phyloP scores from a whole-genome alignment of 495 filamentous ascomycete species.

The Copromyces sp. region DNA sequence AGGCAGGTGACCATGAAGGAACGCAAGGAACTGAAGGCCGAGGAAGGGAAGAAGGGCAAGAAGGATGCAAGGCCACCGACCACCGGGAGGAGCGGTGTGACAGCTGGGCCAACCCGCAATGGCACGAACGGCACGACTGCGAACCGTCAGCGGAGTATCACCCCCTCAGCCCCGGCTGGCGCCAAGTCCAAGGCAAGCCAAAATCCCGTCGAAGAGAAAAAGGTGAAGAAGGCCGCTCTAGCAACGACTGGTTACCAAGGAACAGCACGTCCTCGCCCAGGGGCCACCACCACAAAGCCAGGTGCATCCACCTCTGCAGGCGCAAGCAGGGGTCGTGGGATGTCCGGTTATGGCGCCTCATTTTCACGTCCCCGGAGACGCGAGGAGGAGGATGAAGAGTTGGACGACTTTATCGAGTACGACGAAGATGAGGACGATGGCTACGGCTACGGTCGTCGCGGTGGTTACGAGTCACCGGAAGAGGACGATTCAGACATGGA shows the following conservation, averaged over 20 bases:
- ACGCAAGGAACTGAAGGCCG: conserved; percentile 31
- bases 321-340: conserved; percentile 13
- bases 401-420: conserved; percentile 45
- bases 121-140: conserved; percentile 4
- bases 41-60: conserved; percentile 18
- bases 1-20: conserved; percentile 35
- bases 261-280: conserved; percentile 39
- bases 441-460: conserved; percentile 16
- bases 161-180: conserved; percentile 10
- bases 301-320: conserved; percentile 12
- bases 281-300: conserved; percentile 19
- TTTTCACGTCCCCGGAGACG: conserved; percentile 28
- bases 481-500: conserved; percentile 49
- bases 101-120: conserved; percentile 10
- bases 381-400: conserved; percentile 45
- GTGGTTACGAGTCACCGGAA: conserved; percentile 22
- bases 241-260: conserved; percentile 49
- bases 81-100: conserved; percentile 14
- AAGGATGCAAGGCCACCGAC: conserved; percentile 1
- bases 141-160: conserved; percentile 1
- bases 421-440: conserved; percentile 41
- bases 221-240: conserved; percentile 44
- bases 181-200: conserved; percentile 9
- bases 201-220: conserved; percentile 34
- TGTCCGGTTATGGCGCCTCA: conserved; percentile 16